Percentiles rank a stretch among this genome's conserved stretches.
Evolutionary conservation across 805 yeast genomes (phyloP).

Genomic region (Yamadazyma phyllophila): DNA sequence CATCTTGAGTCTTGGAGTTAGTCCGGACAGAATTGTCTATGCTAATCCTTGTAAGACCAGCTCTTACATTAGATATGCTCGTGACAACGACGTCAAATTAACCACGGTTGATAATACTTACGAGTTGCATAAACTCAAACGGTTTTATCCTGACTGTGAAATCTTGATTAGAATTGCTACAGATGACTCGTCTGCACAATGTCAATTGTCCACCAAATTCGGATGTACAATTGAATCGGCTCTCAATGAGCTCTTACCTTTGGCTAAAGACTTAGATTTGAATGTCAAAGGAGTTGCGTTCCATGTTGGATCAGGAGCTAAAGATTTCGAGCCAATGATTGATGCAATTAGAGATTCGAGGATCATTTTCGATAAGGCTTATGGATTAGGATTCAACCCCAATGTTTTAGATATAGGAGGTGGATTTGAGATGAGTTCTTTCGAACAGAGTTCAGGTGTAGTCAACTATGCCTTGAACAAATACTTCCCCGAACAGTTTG

Average conservation of each 20-base stretch:
- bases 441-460: constrained; percentile 55
- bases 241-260: constrained; percentile 49
- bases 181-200: constrained; percentile 83
- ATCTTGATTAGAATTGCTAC: constrained; percentile 81
- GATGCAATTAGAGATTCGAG: constrained; percentile 75
- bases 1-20: constrained; percentile 60
- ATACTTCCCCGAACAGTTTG: constrained; percentile 51
- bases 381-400: constrained; percentile 37
- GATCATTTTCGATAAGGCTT: constrained; percentile 60
- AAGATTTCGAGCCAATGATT: constrained; percentile 61
- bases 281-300: constrained; percentile 83
- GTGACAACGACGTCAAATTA: constrained; percentile 51
- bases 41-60: constrained; percentile 95
- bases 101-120: constrained; percentile 90
- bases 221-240: constrained; percentile 71
- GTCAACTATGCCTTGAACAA: constrained; percentile 54
- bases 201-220: constrained; percentile 83
- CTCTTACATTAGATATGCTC: constrained; percentile 74
- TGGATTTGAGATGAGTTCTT: constrained; percentile 71
- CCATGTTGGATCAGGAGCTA: constrained; percentile 95
- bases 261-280: constrained; percentile 61
- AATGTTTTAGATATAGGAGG: constrained; percentile 85
- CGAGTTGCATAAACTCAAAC: constrained; percentile 72
- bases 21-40: constrained; percentile 69
- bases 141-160: constrained; percentile 65